These are phyloP conservation scores for Priceomyces medius DNA, from an alignment of 805 yeast genomes.

Conservation along the genomic window DNA sequence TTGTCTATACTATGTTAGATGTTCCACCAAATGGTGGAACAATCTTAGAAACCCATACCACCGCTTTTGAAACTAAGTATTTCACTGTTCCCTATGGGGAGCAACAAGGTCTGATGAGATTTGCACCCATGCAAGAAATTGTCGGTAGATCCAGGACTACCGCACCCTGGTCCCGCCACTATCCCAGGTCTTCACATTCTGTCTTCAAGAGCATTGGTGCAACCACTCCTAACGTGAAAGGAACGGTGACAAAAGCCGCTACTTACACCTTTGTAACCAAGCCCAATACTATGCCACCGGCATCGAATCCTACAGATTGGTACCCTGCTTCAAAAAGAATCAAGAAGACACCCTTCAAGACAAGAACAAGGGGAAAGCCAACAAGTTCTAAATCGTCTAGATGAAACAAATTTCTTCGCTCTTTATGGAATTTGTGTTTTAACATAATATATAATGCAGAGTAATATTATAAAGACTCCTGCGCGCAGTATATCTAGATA, in stretches of 20 bases:
- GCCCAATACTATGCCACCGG: conserved; percentile 6
- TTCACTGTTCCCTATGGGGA: conserved; percentile 12
- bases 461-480: neutral
- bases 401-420: too few species aligned
- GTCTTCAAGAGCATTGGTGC: neutral
- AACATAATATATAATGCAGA: neutral
- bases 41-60: neutral
- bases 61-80: conserved; percentile 2
- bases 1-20: conserved; percentile 9
- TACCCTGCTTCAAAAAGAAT: conserved; percentile 8
- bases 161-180: neutral
- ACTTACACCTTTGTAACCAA: conserved; percentile 9
- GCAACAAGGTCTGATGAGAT: conserved; percentile 12
- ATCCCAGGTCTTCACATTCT: neutral
- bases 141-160: conserved; percentile 7
- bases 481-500: neutral
- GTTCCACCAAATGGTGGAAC: conserved; percentile 9
- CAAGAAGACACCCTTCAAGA: neutral
- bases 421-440: too few species aligned
- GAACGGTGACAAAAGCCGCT: conserved; percentile 14
- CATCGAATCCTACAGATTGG: conserved; percentile 1
- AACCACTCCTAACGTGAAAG: conserved; percentile 9
- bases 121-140: conserved; percentile 14
- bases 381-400: too few species aligned
- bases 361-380: neutral